Conservation (phyloP, 108 stramenopile species). For the Pseudonitzschia multiseries region DNA sequence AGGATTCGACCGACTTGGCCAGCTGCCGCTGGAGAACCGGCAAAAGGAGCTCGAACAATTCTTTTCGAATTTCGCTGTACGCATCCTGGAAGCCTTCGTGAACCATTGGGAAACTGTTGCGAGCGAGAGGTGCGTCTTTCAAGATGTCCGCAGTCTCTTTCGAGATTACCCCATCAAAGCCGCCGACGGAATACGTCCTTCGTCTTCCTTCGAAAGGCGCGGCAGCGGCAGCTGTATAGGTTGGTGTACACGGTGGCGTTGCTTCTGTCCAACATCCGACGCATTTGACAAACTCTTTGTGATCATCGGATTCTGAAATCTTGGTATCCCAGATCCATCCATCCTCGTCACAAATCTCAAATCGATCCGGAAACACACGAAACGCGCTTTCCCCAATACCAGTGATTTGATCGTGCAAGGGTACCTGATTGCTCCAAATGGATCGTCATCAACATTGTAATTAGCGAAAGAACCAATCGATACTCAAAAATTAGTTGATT, state of each 20-base stretch:
- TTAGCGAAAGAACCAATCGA: too few species aligned
- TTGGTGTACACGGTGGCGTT: conserved; percentile 30
- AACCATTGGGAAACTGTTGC: conserved; percentile 67
- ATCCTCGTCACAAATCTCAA: conserved; percentile 33
- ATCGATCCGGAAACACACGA: conserved; percentile 49
- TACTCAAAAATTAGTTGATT: too few species aligned
- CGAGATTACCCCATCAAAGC: conserved; percentile 28
- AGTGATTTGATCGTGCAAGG: conserved; percentile 62
- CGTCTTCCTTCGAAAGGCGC: conserved; percentile 2
- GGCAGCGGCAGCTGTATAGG: conserved; percentile 9
- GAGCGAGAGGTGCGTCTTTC: conserved; percentile 60
- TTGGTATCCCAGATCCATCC: conserved; percentile 48
- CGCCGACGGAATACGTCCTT: neutral
- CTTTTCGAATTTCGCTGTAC: conserved; percentile 62
- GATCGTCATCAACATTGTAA: too few species aligned
- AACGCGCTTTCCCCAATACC: conserved; percentile 50
- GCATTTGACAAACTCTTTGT: conserved; percentile 17
- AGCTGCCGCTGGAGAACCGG: conserved; percentile 66
- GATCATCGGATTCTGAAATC: neutral
- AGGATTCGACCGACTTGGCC: conserved; percentile 37
- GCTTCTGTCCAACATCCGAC: conserved; percentile 21
- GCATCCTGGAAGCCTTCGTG: conserved; percentile 79
- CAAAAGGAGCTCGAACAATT: conserved; percentile 57
- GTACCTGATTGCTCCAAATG: conserved; percentile 21
- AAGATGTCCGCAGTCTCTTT: conserved; percentile 56